Evolutionary conservation across 148 eudicot genomes (phyloP).

Genomic region (Suaeda aralocaspica): DNA sequence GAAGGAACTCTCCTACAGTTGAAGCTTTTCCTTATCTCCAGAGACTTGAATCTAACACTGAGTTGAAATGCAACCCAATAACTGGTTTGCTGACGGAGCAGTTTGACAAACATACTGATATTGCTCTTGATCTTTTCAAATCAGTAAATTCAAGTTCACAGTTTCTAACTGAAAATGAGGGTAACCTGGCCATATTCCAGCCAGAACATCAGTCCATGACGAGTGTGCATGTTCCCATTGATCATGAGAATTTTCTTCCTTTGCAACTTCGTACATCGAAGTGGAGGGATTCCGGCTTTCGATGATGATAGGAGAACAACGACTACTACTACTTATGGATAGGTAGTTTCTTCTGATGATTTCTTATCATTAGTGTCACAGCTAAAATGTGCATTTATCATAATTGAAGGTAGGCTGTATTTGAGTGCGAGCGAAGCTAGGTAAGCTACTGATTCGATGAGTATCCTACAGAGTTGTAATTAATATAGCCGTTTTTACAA

Average conservation of each 20-base stretch:
- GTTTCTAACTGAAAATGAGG: background rate
- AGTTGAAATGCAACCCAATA: conserved; percentile 25
- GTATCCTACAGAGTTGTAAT: no score
- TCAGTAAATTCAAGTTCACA: conserved; percentile 4
- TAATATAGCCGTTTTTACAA: no score
- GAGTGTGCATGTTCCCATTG: conserved; percentile 12
- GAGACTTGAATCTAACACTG: conserved; percentile 24
- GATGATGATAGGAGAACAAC: conserved; percentile 6
- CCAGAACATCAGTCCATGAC: conserved; percentile 9
- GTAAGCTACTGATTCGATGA: no score
- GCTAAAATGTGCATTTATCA: background rate
- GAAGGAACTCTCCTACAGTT: conserved; percentile 13
- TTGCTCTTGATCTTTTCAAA: conserved; percentile 8
- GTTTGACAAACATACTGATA: conserved; percentile 13
- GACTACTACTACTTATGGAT: background rate
- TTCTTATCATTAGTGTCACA: background rate
- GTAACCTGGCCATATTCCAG: background rate
- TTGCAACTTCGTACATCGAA: conserved; percentile 9
- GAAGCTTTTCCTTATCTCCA: conserved; percentile 26
- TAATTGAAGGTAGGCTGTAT: no score
- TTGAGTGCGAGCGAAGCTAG: no score
- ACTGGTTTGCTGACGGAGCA: conserved; percentile 19
- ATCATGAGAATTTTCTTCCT: conserved; percentile 14
- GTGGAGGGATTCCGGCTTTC: conserved; percentile 21
- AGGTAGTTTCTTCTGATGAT: background rate